Evolutionary conservation across 139 green algal species (phyloP).

Genomic region (Tetratostichococcus sp.): DNA sequence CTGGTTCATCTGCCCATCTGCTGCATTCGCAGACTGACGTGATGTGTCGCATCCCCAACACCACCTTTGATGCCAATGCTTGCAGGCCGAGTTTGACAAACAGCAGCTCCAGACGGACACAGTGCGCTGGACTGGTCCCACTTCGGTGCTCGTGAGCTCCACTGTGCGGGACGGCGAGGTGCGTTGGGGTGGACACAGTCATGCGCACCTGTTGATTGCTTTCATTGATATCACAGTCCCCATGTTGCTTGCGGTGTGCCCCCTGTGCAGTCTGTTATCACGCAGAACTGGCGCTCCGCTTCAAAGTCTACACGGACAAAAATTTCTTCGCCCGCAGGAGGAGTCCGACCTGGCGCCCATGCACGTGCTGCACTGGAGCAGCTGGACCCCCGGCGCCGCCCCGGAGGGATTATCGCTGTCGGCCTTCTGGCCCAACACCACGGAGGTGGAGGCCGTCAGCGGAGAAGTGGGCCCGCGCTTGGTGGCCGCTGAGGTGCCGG

Average conservation of each 20-base stretch:
- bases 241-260: too few species aligned
- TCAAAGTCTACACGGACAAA: too few species aligned
- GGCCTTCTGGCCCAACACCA: slow-evolving; percentile 1
- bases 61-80: too few species aligned
- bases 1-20: too few species aligned
- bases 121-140: slow-evolving; percentile 3
- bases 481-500: slow-evolving; percentile 6
- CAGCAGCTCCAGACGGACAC: slow-evolving; percentile 18
- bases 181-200: too few species aligned
- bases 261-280: too few species aligned
- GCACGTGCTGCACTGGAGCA: slow-evolving; percentile 20
- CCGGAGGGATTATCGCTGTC: slow-evolving; percentile 4
- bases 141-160: slow-evolving; percentile 8
- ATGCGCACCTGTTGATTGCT: too few species aligned
- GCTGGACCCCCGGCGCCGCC: background rate
- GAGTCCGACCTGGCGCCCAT: slow-evolving; percentile 15
- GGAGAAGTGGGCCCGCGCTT: slow-evolving; percentile 21
- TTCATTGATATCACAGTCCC: too few species aligned
- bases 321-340: background rate
- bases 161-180: background rate
- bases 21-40: too few species aligned
- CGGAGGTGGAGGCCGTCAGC: background rate
- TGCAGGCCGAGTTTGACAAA: background rate
- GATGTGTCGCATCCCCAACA: too few species aligned
- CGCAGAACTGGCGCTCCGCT: too few species aligned